phyloP scores from a whole-genome alignment of 2,329 filamentous ascomycete species.

The Alternaria metachromatica region DNA sequence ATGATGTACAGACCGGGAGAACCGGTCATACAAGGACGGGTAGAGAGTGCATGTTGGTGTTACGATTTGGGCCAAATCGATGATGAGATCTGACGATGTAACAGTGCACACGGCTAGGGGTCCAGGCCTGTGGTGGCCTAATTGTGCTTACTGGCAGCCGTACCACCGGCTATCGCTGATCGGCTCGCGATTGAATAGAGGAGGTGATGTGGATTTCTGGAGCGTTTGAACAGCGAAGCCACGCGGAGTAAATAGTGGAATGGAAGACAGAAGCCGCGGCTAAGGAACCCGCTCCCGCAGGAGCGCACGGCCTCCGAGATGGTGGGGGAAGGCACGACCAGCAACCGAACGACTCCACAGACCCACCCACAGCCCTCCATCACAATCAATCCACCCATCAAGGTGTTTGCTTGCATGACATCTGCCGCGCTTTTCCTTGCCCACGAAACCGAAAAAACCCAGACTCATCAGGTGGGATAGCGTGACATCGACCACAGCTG shows the following conservation, averaged over 20 bases:
- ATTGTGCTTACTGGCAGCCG: background rate
- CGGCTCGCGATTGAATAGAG: background rate
- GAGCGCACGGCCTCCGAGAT: slow-evolving; percentile 19
- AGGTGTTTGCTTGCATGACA: slow-evolving; percentile 14
- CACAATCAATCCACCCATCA: slow-evolving; percentile 17
- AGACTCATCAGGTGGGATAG: background rate
- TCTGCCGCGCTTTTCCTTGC: background rate
- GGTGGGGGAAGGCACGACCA: slow-evolving; percentile 20
- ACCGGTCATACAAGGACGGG: slow-evolving; percentile 13
- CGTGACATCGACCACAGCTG: background rate
- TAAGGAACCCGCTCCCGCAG: slow-evolving; percentile 16
- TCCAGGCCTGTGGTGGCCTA: background rate
- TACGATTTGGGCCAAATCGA: background rate
- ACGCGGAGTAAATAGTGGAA: background rate
- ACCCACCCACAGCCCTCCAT: slow-evolving; percentile 10
- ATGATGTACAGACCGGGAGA: slow-evolving; percentile 7
- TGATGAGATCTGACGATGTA: slow-evolving; percentile 8
- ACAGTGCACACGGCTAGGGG: background rate
- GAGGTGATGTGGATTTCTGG: background rate
- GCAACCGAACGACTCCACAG: slow-evolving; percentile 13
- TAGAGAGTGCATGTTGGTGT: slow-evolving; percentile 6
- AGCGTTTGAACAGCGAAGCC: background rate
- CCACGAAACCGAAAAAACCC: background rate
- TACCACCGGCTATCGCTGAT: background rate
- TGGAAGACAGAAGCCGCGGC: slow-evolving; percentile 3